Percentiles rank a stretch among this genome's conserved stretches.
Evolutionary conservation across 768 basidiomycete genomes (phyloP).

Genomic region (Galerina marginata): DNA sequence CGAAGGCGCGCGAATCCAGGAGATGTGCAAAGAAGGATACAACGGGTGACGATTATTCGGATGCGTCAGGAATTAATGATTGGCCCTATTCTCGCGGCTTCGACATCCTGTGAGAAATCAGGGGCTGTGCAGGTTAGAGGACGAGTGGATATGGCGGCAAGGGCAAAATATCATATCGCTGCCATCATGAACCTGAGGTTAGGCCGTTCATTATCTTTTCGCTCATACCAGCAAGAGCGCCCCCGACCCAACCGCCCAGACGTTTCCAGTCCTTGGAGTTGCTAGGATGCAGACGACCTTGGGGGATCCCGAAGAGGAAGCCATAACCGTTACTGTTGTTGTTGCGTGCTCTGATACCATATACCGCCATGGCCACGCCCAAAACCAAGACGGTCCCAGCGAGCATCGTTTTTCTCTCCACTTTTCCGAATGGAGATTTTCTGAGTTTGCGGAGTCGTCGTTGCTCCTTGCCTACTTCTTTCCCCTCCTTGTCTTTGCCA

Average conservation of each 20-base stretch:
- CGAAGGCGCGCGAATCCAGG: too few species aligned
- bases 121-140: too few species aligned
- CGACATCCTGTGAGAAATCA: too few species aligned
- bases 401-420: constrained; percentile 52
- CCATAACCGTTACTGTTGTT: constrained; percentile 13
- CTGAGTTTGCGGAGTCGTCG: constrained; percentile 26
- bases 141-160: too few species aligned
- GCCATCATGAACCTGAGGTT: background rate
- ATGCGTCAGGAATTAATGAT: too few species aligned
- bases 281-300: constrained; percentile 24
- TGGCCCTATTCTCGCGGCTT: too few species aligned
- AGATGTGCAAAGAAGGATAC: too few species aligned
- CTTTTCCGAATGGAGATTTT: constrained; percentile 29
- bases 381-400: constrained; percentile 73
- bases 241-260: constrained; percentile 27
- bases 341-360: constrained; percentile 43
- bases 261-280: constrained; percentile 27
- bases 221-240: constrained; percentile 26
- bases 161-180: too few species aligned
- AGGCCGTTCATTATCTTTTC: constrained; percentile 23
- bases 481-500: constrained; percentile 20
- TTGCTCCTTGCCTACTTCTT: constrained; percentile 14
- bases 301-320: constrained; percentile 23
- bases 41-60: too few species aligned
- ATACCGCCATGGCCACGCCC: constrained; percentile 72